Conservation (phyloP, 306 rosid species). For the Cucurbita maxima region DNA sequence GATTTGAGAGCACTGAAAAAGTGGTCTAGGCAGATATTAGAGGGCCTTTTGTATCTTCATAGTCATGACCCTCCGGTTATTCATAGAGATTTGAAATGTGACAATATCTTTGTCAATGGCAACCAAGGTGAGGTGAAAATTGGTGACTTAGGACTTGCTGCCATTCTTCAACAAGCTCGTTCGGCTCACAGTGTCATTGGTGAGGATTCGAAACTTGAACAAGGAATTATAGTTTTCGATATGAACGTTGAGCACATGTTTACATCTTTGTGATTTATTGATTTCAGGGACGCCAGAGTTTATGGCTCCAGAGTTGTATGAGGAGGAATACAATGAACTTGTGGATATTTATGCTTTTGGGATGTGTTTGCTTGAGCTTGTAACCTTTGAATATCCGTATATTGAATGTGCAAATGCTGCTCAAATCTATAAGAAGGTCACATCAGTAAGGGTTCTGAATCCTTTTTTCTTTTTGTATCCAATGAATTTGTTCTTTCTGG, state of each 20-base stretch:
- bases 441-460: constrained; percentile 50
- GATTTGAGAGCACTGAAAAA: constrained; percentile 95
- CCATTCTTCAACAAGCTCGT: constrained; percentile 78
- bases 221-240: neutral
- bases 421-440: constrained; percentile 98
- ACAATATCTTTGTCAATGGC: constrained; percentile 93
- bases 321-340: constrained; percentile 93
- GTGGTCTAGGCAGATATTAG: constrained; percentile 96
- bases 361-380: constrained; percentile 93
- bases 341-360: constrained; percentile 97
- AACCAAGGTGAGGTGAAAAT: constrained; percentile 98
- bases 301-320: constrained; percentile 98
- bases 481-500: neutral
- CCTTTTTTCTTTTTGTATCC: constrained; percentile 6
- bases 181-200: constrained; percentile 96
- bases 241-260: neutral
- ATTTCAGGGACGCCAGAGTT: constrained; percentile 84
- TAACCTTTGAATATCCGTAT: constrained; percentile 87
- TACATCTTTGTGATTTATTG: constrained; percentile 5
- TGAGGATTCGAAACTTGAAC: constrained; percentile 17
- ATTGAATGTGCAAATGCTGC: constrained; percentile 91
- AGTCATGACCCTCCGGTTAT: constrained; percentile 84
- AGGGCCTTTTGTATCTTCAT: constrained; percentile 92
- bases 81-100: constrained; percentile 97
- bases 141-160: constrained; percentile 93